These are phyloP conservation scores for Uronychia setigera DNA, from an alignment of 73 alveolate species.

Conservation along the genomic window DNA sequence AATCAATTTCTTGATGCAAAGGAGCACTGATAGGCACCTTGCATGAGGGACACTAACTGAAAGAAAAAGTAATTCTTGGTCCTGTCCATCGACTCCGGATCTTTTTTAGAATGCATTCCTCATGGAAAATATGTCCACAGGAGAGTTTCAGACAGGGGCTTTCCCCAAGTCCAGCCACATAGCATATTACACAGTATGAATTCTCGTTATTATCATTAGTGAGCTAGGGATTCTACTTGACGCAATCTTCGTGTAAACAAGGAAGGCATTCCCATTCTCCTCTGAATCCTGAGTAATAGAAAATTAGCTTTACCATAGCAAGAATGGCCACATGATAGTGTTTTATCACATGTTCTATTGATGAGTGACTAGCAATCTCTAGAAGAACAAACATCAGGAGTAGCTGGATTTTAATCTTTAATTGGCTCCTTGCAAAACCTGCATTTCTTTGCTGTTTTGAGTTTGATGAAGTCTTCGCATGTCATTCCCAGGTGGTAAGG, in stretches of 20 bases:
- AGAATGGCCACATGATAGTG: slow-evolving; percentile 65
- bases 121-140: slow-evolving; percentile 75
- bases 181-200: slow-evolving; percentile 70
- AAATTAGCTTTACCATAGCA: too few species aligned
- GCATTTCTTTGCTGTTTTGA: slow-evolving; percentile 35
- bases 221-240: slow-evolving; percentile 5
- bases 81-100: slow-evolving; percentile 63
- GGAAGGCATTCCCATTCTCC: slow-evolving; percentile 60
- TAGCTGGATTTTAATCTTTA: slow-evolving; percentile 12
- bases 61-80: slow-evolving; percentile 49
- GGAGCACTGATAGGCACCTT: slow-evolving; percentile 64
- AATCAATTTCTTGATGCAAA: slow-evolving; percentile 52
- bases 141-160: slow-evolving; percentile 60
- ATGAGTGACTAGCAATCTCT: slow-evolving; percentile 44
- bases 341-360: slow-evolving; percentile 57
- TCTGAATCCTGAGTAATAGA: slow-evolving; percentile 56
- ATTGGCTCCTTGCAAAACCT: slow-evolving; percentile 22
- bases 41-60: slow-evolving; percentile 70
- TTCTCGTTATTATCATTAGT: slow-evolving; percentile 56
- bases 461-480: slow-evolving; percentile 28
- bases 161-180: slow-evolving; percentile 61
- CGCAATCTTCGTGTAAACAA: slow-evolving; percentile 49
- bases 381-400: slow-evolving; percentile 43
- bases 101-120: slow-evolving; percentile 58
- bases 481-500: slow-evolving; percentile 72